A percentile compares a stretch with the other conserved stretches of the same genome.
These are phyloP conservation scores for Aspergillus brunneoviolaceus DNA, from an alignment of 2,329 filamentous ascomycete species.

Conservation along the genomic window DNA sequence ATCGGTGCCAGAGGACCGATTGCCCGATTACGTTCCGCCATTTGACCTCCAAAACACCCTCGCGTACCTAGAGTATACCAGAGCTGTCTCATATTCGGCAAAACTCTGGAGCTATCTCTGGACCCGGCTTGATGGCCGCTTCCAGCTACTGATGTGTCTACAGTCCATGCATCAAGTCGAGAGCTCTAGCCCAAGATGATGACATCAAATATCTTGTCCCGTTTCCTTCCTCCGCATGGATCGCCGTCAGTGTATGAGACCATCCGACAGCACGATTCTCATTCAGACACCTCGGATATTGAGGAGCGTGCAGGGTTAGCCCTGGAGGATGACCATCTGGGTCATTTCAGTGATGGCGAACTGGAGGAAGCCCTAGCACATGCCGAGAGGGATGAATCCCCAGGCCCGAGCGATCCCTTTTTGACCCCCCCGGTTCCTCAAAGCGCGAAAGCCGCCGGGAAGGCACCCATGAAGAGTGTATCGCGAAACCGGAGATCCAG, in stretches of 20 bases:
- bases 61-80: background rate
- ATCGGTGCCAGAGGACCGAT: background rate
- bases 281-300: constrained; percentile 46
- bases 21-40: background rate
- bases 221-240: constrained; percentile 50
- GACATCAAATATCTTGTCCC: constrained; percentile 44
- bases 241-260: constrained; percentile 51
- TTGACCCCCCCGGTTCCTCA: constrained; percentile 33
- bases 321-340: constrained; percentile 50
- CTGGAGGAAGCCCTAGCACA: constrained; percentile 57
- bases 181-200: constrained; percentile 34
- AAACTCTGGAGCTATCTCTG: constrained; percentile 14
- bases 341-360: constrained; percentile 56
- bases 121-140: constrained; percentile 12
- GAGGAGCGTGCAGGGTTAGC: constrained; percentile 50
- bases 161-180: constrained; percentile 6
- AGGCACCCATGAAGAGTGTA: constrained; percentile 16
- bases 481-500: constrained; percentile 29
- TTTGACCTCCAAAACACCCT: background rate
- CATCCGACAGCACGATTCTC: constrained; percentile 47
- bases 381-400: constrained; percentile 49
- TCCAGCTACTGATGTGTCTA: constrained; percentile 14
- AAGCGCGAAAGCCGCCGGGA: constrained; percentile 17
- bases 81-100: constrained; percentile 7
- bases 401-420: constrained; percentile 44